These are phyloP conservation scores for Cryptococcus wingfieldii DNA, from an alignment of 1,284 basidiomycete species.

Conservation along the genomic window DNA sequence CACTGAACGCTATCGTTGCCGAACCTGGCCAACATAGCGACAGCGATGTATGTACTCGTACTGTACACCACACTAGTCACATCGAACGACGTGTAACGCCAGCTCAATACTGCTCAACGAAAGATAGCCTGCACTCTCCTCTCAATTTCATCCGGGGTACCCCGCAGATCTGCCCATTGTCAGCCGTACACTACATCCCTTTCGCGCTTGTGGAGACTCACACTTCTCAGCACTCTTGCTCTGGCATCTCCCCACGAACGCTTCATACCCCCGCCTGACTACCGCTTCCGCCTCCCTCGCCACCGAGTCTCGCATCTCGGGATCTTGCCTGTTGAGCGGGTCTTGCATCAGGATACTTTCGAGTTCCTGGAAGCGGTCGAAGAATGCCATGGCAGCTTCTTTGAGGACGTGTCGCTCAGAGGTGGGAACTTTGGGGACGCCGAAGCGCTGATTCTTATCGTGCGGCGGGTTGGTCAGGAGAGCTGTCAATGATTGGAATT, in stretches of 20 bases:
- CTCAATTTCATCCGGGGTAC: slow-evolving; percentile 34
- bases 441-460: slow-evolving; percentile 28
- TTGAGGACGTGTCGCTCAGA: slow-evolving; percentile 44
- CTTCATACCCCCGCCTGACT: slow-evolving; percentile 30
- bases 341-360: slow-evolving; percentile 34
- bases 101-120: slow-evolving; percentile 12
- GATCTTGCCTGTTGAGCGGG: slow-evolving; percentile 38
- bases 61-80: neutral
- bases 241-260: slow-evolving; percentile 29
- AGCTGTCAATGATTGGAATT: slow-evolving; percentile 33
- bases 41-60: neutral
- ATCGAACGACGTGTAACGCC: neutral
- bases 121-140: slow-evolving; percentile 36
- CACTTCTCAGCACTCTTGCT: slow-evolving; percentile 41
- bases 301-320: slow-evolving; percentile 43
- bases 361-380: slow-evolving; percentile 40
- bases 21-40: neutral
- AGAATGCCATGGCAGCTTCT: slow-evolving; percentile 44
- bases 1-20: neutral
- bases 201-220: slow-evolving; percentile 15
- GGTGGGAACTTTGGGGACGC: slow-evolving; percentile 19
- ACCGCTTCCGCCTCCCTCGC: slow-evolving; percentile 38
- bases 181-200: neutral
- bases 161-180: slow-evolving; percentile 32
- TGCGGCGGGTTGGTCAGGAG: slow-evolving; percentile 20